Evolutionary conservation across 139 green algal species (phyloP).

Genomic region (Chloropicon primus): DNA sequence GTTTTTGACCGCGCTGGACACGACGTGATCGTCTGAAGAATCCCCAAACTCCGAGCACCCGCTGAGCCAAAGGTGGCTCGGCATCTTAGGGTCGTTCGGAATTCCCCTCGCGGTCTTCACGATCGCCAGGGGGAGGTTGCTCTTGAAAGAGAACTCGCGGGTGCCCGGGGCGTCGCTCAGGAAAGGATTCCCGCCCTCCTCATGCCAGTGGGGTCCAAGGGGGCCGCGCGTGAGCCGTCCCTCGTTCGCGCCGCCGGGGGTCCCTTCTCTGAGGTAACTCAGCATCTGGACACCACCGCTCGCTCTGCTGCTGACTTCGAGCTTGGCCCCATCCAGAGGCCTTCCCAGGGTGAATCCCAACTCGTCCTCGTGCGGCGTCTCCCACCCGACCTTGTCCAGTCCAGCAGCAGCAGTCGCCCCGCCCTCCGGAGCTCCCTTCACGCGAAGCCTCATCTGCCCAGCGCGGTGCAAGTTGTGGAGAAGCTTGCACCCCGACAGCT

Average conservation of each 20-base stretch:
- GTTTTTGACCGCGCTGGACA: neutral
- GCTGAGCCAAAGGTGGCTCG: neutral
- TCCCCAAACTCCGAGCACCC: neutral
- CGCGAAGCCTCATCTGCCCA: too few species aligned
- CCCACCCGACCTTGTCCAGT: too few species aligned
- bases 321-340: too few species aligned
- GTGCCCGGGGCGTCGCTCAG: neutral
- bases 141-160: neutral
- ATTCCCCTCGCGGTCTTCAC: neutral
- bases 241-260: neutral
- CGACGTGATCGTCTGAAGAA: too few species aligned
- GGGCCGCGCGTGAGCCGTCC: neutral
- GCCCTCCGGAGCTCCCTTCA: too few species aligned
- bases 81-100: neutral
- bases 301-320: too few species aligned
- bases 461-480: too few species aligned
- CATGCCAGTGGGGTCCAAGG: neutral
- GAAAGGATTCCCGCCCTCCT: neutral
- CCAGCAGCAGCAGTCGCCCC: too few species aligned
- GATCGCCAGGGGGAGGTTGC: neutral
- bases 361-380: too few species aligned
- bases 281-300: neutral
- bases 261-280: neutral
- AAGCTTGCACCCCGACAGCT: too few species aligned
- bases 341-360: too few species aligned